Percentiles rank a stretch among this genome's conserved stretches.
These are phyloP conservation scores for Lumnitzera littorea DNA, from an alignment of 345 rosid genomes.

Conservation along the genomic window DNA sequence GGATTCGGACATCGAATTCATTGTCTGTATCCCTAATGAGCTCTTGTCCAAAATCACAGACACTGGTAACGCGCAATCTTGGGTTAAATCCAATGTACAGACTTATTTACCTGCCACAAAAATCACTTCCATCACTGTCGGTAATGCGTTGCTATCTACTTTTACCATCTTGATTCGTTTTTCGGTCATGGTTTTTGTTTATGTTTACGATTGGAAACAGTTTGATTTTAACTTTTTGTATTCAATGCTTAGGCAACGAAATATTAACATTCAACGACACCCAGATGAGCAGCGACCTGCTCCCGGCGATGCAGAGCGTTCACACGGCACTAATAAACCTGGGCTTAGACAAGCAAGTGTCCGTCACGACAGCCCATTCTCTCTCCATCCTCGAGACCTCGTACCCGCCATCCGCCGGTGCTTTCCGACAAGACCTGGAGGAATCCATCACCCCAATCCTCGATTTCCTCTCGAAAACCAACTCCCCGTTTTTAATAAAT, in stretches of 20 bases:
- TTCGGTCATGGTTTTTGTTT: no score
- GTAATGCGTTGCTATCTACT: constrained; percentile 8
- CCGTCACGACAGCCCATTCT: constrained; percentile 80
- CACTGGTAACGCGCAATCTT: constrained; percentile 43
- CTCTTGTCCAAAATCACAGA: constrained; percentile 54
- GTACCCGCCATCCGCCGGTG: constrained; percentile 85
- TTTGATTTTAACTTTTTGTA: no score
- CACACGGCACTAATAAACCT: constrained; percentile 60
- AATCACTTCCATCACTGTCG: constrained; percentile 70
- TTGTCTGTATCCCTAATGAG: constrained; percentile 72
- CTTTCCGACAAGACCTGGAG: constrained; percentile 57
- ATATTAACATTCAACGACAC: constrained; percentile 67
- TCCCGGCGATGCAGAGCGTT: constrained; percentile 78
- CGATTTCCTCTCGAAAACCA: constrained; percentile 56
- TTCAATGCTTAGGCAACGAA: constrained; percentile 33
- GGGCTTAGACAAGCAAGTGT: constrained; percentile 54
- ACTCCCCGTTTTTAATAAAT: constrained; percentile 75
- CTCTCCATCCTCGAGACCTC: constrained; percentile 60
- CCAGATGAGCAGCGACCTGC: constrained; percentile 39
- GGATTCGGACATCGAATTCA: constrained; percentile 65
- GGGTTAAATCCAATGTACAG: constrained; percentile 72
- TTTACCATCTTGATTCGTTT: no score
- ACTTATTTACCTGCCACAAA: constrained; percentile 69
- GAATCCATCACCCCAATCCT: constrained; percentile 42
- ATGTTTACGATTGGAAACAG: no score